These are phyloP conservation scores for Ottelia alismoides DNA, from an alignment of 106 monocot species.

Conservation along the genomic window DNA sequence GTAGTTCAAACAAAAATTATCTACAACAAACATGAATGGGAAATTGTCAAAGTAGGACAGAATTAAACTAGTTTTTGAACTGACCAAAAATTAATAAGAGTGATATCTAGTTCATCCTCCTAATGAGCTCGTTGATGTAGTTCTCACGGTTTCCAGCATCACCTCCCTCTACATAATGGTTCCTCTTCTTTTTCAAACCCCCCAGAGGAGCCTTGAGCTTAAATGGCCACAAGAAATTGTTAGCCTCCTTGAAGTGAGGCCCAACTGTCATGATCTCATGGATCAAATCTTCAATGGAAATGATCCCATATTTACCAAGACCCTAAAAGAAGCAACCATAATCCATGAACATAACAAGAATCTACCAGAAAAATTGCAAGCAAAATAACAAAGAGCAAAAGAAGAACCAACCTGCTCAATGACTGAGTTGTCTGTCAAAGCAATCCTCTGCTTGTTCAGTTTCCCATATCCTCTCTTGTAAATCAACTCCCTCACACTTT, in stretches of 20 bases:
- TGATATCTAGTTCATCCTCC: conserved; percentile 22
- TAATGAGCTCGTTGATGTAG: conserved; percentile 23
- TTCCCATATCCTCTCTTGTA: conserved; percentile 34
- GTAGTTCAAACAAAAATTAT: too few species aligned
- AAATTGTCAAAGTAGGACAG: too few species aligned
- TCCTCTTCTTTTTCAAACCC: conserved; percentile 22
- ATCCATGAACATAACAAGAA: not conserved
- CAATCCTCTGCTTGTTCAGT: conserved; percentile 27
- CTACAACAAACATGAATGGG: too few species aligned
- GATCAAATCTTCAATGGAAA: conserved; percentile 19
- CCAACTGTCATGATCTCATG: conserved; percentile 23
- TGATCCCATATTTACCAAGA: conserved; percentile 19
- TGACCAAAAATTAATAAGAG: too few species aligned
- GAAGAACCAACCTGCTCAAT: conserved; percentile 13
- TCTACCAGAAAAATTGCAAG: not conserved
- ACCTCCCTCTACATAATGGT: conserved; percentile 23
- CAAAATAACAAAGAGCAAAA: not conserved
- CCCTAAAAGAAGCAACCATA: not conserved
- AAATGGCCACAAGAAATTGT: conserved; percentile 25
- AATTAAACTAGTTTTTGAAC: too few species aligned
- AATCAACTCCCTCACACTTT: conserved; percentile 30
- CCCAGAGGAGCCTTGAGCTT: conserved; percentile 18
- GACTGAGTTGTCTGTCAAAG: conserved; percentile 23
- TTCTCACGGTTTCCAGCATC: conserved; percentile 25
- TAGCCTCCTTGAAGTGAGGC: conserved; percentile 21